Conservation (phyloP, 176 grass and related monocot genomes). For the Triticum urartu region DNA sequence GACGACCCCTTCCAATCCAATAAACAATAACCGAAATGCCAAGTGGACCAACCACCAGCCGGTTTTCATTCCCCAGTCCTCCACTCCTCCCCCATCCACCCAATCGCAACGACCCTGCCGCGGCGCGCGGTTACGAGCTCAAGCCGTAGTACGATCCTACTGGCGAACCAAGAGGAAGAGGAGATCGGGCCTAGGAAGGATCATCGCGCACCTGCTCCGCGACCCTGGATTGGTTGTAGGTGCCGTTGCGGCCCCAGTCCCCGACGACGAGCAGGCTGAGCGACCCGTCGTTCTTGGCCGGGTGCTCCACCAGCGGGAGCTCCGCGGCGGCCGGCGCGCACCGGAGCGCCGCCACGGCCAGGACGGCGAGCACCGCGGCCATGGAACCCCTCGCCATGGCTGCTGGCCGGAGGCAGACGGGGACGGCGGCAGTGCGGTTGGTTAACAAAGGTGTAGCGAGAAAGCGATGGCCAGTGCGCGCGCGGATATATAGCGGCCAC, state of each 20-base stretch:
- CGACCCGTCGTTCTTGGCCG: slow-evolving; percentile 48
- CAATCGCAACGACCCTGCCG: not conserved
- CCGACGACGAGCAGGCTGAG: slow-evolving; percentile 78
- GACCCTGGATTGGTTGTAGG: slow-evolving; percentile 69
- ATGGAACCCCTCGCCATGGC: slow-evolving; percentile 40
- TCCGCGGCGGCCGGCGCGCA: slow-evolving; percentile 31
- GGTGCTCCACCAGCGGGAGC: slow-evolving; percentile 49
- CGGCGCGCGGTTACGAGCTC: not conserved
- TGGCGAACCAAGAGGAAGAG: not conserved
- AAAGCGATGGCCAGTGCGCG: not conserved
- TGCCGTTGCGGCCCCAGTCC: slow-evolving; percentile 81
- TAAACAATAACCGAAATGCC: not conserved
- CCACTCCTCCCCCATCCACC: not conserved
- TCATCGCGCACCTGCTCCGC: slow-evolving; percentile 50
- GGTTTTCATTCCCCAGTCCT: not conserved
- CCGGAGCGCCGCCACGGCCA: slow-evolving; percentile 22
- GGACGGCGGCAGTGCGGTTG: not conserved
- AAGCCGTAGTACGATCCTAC: not conserved
- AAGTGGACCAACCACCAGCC: not conserved
- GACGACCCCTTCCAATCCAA: too few species aligned
- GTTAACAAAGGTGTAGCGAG: not conserved
- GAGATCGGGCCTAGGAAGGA: not conserved
- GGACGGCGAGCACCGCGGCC: slow-evolving; percentile 15
- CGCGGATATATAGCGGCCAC: not conserved
- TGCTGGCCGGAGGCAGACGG: not conserved